phyloP scores from a whole-genome alignment of 2,329 filamentous ascomycete genomes.

The Colletotrichum chlorophyti region DNA sequence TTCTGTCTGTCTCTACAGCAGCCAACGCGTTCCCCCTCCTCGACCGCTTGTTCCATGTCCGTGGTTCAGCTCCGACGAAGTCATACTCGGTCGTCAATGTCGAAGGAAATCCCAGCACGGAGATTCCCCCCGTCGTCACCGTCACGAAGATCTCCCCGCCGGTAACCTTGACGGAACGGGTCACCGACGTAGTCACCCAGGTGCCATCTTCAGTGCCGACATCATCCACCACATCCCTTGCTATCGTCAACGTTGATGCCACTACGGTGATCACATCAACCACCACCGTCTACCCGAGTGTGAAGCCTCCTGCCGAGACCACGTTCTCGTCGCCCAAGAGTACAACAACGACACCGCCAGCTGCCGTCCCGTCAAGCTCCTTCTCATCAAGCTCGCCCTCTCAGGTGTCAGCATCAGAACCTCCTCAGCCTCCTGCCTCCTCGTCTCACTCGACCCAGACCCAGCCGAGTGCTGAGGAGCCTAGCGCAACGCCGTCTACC shows the following conservation, averaged over 20 bases:
- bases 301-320: background rate
- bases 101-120: conserved; percentile 32
- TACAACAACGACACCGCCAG: background rate
- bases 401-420: background rate
- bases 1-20: conserved; percentile 34
- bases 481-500: background rate
- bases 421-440: background rate
- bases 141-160: conserved; percentile 36
- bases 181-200: conserved; percentile 35
- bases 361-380: background rate
- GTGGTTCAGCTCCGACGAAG: conserved; percentile 17
- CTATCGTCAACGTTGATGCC: conserved; percentile 37
- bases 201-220: conserved; percentile 30
- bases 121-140: conserved; percentile 32
- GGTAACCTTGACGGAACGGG: conserved; percentile 36
- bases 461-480: background rate
- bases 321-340: background rate
- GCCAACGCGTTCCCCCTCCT: conserved; percentile 38
- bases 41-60: conserved; percentile 18
- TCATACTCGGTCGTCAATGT: conserved; percentile 44
- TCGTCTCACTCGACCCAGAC: background rate
- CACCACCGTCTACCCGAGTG: conserved; percentile 16
- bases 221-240: conserved; percentile 36
- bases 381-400: background rate
- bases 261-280: conserved; percentile 22